Evolutionary conservation across 1,284 basidiomycete genomes (phyloP).

Genomic region (Austropuccinia psidii): DNA sequence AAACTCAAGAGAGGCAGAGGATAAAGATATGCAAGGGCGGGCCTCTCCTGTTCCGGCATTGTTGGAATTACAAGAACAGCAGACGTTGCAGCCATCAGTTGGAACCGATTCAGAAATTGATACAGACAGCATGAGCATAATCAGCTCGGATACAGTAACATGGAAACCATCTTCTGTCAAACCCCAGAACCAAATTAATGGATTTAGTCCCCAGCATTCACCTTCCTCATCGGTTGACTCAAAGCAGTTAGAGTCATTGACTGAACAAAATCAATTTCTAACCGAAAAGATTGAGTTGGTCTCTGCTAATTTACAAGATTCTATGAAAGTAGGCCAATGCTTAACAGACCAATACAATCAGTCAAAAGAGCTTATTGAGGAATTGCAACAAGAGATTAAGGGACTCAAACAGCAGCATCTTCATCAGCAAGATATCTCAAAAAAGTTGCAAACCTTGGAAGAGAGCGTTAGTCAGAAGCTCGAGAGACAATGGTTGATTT

Average conservation of each 20-base stretch:
- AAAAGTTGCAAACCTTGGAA: conserved; percentile 45
- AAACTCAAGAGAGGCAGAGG: conserved; percentile 55
- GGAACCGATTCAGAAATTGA: conserved; percentile 41
- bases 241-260: conserved; percentile 47
- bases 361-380: conserved; percentile 68
- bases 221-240: conserved; percentile 35
- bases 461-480: conserved; percentile 47
- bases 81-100: conserved; percentile 22
- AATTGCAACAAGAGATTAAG: conserved; percentile 64
- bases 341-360: conserved; percentile 70
- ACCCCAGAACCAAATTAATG: conserved; percentile 28
- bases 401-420: conserved; percentile 58
- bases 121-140: conserved; percentile 45
- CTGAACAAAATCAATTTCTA: conserved; percentile 58
- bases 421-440: conserved; percentile 49
- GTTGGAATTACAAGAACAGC: conserved; percentile 31
- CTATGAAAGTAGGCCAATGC: conserved; percentile 63
- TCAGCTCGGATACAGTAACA: conserved; percentile 46
- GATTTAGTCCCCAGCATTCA: conserved; percentile 39
- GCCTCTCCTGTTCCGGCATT: conserved; percentile 33
- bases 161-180: conserved; percentile 15
- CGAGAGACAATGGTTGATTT: conserved; percentile 65
- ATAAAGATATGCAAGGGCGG: conserved; percentile 11
- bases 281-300: conserved; percentile 63
- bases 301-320: conserved; percentile 65